Percentiles rank a stretch among this genome's conserved stretches.
phyloP scores from a whole-genome alignment of 192 early-diverging fungal genomes.

The Entomortierella beljakovae region DNA sequence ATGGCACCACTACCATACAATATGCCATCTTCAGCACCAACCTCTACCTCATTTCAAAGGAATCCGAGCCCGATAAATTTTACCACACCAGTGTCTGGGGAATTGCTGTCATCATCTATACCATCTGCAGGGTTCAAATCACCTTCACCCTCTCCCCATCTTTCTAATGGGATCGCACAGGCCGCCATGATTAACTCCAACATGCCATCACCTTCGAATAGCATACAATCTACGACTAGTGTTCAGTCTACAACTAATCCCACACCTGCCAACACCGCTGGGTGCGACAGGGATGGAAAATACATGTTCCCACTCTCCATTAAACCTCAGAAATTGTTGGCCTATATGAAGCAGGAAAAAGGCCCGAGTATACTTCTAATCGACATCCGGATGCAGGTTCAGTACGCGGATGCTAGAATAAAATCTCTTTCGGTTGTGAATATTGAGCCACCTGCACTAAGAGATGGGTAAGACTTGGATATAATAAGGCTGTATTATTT shows the following conservation, averaged over 20 bases:
- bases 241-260: slow-evolving; percentile 5
- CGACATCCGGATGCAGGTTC: slow-evolving; percentile 80
- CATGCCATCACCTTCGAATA: slow-evolving; percentile 17
- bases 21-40: slow-evolving; percentile 8
- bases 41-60: slow-evolving; percentile 13
- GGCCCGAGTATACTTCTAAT: slow-evolving; percentile 70
- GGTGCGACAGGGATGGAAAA: slow-evolving; percentile 8
- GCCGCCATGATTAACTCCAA: not conserved
- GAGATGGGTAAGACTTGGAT: slow-evolving; percentile 60
- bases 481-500: not conserved
- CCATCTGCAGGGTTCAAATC: no score
- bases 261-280: no score
- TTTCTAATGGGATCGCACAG: not conserved
- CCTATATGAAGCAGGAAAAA: slow-evolving; percentile 50
- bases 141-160: no score
- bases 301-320: slow-evolving; percentile 47
- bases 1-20: not conserved
- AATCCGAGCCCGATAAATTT: no score
- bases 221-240: slow-evolving; percentile 3
- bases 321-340: slow-evolving; percentile 48
- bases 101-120: no score
- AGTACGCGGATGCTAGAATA: slow-evolving; percentile 76
- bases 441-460: slow-evolving; percentile 76
- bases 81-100: no score
- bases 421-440: slow-evolving; percentile 75